Evolutionary conservation across 2,329 filamentous ascomycete species (phyloP).

Genomic region (Xylariaceae sp.): DNA sequence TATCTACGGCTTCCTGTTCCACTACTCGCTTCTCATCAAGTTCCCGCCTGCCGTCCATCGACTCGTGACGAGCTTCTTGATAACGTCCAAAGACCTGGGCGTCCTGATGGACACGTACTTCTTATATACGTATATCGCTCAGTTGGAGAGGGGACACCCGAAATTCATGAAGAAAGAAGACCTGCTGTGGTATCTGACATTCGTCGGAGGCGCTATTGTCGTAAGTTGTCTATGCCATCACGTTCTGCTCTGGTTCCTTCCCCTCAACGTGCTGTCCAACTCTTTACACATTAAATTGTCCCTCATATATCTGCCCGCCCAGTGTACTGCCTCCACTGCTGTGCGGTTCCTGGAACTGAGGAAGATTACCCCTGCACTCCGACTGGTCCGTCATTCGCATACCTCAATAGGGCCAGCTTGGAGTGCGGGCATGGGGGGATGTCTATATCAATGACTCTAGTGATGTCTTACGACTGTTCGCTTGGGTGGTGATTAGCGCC

Average conservation of each 20-base stretch:
- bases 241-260: constrained; percentile 3
- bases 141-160: constrained; percentile 63
- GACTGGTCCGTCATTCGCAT: constrained; percentile 60
- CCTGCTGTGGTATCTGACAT: constrained; percentile 71
- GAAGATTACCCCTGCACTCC: constrained; percentile 67
- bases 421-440: constrained; percentile 71
- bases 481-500: constrained; percentile 55
- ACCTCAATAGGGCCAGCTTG: constrained; percentile 51
- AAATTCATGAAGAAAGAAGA: constrained; percentile 71
- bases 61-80: constrained; percentile 33
- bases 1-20: constrained; percentile 45
- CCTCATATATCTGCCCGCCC: constrained; percentile 73
- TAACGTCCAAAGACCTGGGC: constrained; percentile 32
- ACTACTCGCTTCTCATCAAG: constrained; percentile 44
- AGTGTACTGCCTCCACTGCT: constrained; percentile 57
- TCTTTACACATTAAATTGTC: too few relatives aligned
- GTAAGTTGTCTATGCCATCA: constrained; percentile 53
- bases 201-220: constrained; percentile 63
- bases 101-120: constrained; percentile 72
- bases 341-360: constrained; percentile 80
- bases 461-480: constrained; percentile 44
- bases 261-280: constrained; percentile 18
- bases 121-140: constrained; percentile 68
- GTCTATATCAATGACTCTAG: constrained; percentile 62
- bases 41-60: constrained; percentile 42